Percentiles rank a stretch among this genome's conserved stretches.
These are phyloP conservation scores for Phaeotremella skinneri DNA, from an alignment of 768 basidiomycete species.

Conservation along the genomic window DNA sequence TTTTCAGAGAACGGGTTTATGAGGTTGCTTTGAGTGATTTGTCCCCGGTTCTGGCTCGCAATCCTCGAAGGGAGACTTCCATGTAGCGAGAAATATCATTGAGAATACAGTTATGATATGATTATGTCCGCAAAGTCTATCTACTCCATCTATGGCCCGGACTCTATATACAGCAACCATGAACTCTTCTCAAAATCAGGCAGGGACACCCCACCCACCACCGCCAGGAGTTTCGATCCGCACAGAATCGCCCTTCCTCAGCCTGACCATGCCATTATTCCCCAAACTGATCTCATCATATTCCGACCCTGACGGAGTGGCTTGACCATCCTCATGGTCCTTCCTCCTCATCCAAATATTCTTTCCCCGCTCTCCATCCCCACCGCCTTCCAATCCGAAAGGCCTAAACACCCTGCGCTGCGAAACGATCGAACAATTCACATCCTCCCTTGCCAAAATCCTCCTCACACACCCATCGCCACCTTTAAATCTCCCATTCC, in stretches of 20 bases:
- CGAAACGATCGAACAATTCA: conserved; percentile 21
- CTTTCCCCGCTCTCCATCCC: conserved; percentile 14
- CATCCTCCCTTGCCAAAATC: conserved; percentile 14
- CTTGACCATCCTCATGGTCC: conserved; percentile 8
- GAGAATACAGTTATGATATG: no score
- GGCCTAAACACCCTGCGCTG: conserved; percentile 25
- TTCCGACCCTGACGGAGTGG: no score
- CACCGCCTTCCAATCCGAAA: conserved; percentile 22
- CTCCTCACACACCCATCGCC: conserved; percentile 19
- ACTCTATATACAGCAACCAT: no score
- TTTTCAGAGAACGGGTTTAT: no score
- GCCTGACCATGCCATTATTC: conserved; percentile 28
- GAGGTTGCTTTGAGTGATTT: no score
- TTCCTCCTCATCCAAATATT: conserved; percentile 17
- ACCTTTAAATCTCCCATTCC: conserved; percentile 20
- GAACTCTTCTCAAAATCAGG: no score
- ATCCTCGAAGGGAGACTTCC: no score
- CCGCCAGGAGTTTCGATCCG: conserved; percentile 37
- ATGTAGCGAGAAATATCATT: no score
- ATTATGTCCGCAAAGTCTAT: no score
- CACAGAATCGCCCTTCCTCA: conserved; percentile 31
- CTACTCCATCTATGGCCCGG: no score
- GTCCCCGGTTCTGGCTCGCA: no score
- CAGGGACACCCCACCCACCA: conserved; percentile 36
- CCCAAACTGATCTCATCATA: conserved; percentile 22